phyloP scores from a whole-genome alignment of 2,329 filamentous ascomycete species.

The Hypoxylon sp. region DNA sequence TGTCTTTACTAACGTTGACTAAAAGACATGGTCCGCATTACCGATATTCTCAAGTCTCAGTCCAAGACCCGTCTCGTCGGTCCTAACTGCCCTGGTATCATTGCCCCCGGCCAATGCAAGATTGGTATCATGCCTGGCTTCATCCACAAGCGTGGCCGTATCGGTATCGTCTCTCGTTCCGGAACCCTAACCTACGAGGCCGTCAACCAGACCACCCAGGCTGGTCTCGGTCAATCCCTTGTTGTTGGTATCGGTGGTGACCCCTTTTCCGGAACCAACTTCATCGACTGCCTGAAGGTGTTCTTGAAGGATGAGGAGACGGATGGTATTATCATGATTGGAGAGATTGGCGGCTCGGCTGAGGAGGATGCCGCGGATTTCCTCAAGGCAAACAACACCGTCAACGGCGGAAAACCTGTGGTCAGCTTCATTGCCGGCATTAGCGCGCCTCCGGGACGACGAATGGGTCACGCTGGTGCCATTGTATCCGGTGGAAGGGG shows the following conservation, averaged over 20 bases:
- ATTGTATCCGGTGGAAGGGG: slow-evolving; percentile 98
- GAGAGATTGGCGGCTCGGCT: slow-evolving; percentile 96
- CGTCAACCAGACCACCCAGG: slow-evolving; percentile 98
- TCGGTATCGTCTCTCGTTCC: slow-evolving; percentile 98
- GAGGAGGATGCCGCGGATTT: slow-evolving; percentile 99
- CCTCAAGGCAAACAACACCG: slow-evolving; percentile 89
- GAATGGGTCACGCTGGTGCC: slow-evolving; percentile 99
- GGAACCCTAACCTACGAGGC: slow-evolving; percentile 99
- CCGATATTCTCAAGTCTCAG: slow-evolving; percentile 97
- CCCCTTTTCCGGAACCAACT: slow-evolving; percentile 99
- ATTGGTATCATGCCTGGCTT: slow-evolving; percentile 99
- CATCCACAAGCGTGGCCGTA: slow-evolving; percentile 99
- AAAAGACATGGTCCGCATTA: slow-evolving; percentile 98
- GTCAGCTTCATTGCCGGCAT: slow-evolving; percentile 99
- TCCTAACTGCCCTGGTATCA: slow-evolving; percentile 98
- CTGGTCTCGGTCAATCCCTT: slow-evolving; percentile 95
- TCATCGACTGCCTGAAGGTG: slow-evolving; percentile 98
- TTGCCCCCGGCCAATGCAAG: slow-evolving; percentile 96
- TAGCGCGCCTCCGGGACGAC: slow-evolving; percentile 92
- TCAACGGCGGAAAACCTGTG: slow-evolving; percentile 88
- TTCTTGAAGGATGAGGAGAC: slow-evolving; percentile 97
- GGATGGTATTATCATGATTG: slow-evolving; percentile 99
- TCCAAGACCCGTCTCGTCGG: slow-evolving; percentile 96
- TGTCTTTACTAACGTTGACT: slow-evolving; percentile 25
- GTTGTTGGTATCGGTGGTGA: slow-evolving; percentile 99